Conservation (phyloP, 1,284 basidiomycete genomes). For the Melampsora larici-populina region DNA sequence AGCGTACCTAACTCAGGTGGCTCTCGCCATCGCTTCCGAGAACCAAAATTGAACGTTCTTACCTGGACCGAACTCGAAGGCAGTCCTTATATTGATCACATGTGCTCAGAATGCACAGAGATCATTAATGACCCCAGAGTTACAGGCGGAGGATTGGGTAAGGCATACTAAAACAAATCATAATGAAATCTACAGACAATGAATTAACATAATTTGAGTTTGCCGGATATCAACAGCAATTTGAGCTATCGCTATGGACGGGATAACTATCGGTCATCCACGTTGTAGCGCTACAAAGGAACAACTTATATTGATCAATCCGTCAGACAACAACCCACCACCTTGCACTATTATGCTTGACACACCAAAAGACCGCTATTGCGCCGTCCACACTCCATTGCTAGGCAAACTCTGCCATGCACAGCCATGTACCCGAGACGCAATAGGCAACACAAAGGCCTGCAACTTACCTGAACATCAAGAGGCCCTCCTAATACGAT, state of each 20-base stretch:
- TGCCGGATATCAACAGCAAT: neutral
- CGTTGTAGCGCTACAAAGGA: neutral
- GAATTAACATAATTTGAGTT: neutral
- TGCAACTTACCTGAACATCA: neutral
- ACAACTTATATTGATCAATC: neutral
- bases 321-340: neutral
- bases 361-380: neutral
- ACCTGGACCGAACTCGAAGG: too few species aligned
- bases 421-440: neutral
- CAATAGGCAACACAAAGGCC: neutral
- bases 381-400: neutral
- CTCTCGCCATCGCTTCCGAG: too few species aligned
- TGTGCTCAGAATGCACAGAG: neutral
- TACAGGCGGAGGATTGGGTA: neutral
- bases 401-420: too few species aligned
- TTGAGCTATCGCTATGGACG: too few species aligned
- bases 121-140: neutral
- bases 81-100: slow-evolving; percentile 4
- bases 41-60: too few species aligned
- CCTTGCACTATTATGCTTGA: neutral
- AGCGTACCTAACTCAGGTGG: too few species aligned
- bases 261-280: neutral
- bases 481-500: neutral
- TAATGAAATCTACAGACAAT: neutral
- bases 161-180: too few species aligned